Evolutionary conservation across 345 rosid genomes (phyloP), one percentile per base, ranked within the genome.

Genomic region (Trapa bicornis): DNA sequence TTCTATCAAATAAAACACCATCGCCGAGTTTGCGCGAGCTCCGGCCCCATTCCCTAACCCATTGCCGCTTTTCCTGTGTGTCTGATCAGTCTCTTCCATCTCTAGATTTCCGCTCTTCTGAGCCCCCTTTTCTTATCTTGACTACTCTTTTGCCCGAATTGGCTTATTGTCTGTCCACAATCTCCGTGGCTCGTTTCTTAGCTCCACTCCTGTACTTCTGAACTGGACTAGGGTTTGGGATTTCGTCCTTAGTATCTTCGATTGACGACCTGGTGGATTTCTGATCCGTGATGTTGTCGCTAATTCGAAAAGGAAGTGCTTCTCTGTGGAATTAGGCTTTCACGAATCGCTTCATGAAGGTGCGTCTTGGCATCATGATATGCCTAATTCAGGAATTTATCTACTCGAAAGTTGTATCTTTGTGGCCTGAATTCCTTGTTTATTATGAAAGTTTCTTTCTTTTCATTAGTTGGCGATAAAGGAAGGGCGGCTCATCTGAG

Each of bases 391-490:
- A n/a, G 33, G 12, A 61, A 36, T 69, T 66, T 69, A 14, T 57
- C 66, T 43, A 47, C 38, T 43, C 47, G 15, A 37, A 1, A 58
- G 36, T 17, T 58, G 15, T 3, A 29, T 7, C 47, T 37, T 68
- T 47, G 71, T 42, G 39, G 63, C 33, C 61, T 67, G 63, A 54
- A 67, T 67, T 42, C 29, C 8, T 45, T 3, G 22, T 3, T 48
- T n/a, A 16, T 58, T 37, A 9, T 17, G n/a, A 4, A 68, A 69
- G 50, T 42, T 33, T n/a, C 36, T 15, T 47, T 68, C 33, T n/a
- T 37, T 47, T 39, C 43, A 14, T 57, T 16, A 1, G 50, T 83
- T 85, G 91, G 82, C 74, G 67, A 91, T 83, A 61, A 88, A 82
- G 76, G 74, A 80, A 72, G 67, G 22, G 61, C 33, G 54, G 61